These are phyloP conservation scores for Petunia axillaris DNA, from an alignment of 257 asterid genomes.

Conservation along the genomic window DNA sequence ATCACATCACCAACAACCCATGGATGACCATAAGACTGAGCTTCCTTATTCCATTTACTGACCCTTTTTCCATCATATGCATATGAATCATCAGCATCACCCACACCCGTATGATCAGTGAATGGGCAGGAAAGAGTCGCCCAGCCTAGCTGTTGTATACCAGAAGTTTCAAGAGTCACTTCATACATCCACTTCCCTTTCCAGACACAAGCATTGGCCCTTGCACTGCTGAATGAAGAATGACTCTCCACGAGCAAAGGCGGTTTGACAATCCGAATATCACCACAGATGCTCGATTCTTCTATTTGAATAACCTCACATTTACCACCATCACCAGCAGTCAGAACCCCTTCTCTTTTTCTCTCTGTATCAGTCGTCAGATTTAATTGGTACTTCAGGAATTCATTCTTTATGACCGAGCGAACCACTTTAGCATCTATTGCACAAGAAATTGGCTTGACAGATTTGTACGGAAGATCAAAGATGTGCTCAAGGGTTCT, in stretches of 20 bases:
- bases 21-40: conserved; percentile 80
- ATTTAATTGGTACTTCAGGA: conserved; percentile 52
- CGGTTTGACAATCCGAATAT: conserved; percentile 66
- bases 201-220: conserved; percentile 93
- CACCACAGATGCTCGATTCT: conserved; percentile 82
- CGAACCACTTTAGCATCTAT: conserved; percentile 55
- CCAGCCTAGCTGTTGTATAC: conserved; percentile 97
- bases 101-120: conserved; percentile 88
- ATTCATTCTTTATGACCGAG: conserved; percentile 63
- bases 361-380: conserved; percentile 36
- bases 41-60: conserved; percentile 83
- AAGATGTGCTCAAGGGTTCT: conserved; percentile 88
- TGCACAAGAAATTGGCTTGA: conserved; percentile 56
- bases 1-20: conserved; percentile 98
- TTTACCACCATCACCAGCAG: conserved; percentile 47
- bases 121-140: conserved; percentile 86
- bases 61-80: conserved; percentile 96
- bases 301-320: conserved; percentile 61
- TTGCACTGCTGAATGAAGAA: conserved; percentile 81
- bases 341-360: conserved; percentile 62
- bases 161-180: conserved; percentile 90
- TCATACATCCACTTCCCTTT: conserved; percentile 99
- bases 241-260: conserved; percentile 86
- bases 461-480: conserved; percentile 73
- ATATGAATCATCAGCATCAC: conserved; percentile 92